phyloP scores from a whole-genome alignment of 2,329 filamentous ascomycete species.

The Hymenoscyphus repandus region DNA sequence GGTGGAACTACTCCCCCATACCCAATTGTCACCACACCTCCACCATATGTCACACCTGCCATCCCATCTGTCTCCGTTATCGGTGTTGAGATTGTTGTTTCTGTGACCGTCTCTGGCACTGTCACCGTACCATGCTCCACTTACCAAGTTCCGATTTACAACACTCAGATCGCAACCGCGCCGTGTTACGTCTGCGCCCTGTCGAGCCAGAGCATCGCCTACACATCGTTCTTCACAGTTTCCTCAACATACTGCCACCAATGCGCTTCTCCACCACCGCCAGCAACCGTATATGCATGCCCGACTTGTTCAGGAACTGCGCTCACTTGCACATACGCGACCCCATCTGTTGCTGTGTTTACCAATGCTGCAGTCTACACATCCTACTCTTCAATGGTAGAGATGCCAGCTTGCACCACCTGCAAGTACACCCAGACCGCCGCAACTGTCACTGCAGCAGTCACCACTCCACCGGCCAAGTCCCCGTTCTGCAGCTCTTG shows the following conservation, averaged over 20 bases:
- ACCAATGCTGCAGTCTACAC: constrained; percentile 2
- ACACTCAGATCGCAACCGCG: constrained; percentile 6
- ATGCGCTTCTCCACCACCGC: constrained; percentile 1
- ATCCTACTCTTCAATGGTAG: neutral
- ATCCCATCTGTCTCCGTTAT: constrained; percentile 20
- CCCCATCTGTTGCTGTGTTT: constrained; percentile 1
- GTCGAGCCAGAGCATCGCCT: constrained; percentile 1
- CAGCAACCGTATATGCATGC: constrained; percentile 8
- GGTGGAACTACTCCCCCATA: neutral
- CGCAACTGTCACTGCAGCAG: neutral
- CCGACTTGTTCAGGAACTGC: constrained; percentile 5
- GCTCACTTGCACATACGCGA: neutral
- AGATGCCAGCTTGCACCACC: neutral
- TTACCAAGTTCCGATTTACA: constrained; percentile 11
- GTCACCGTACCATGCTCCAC: constrained; percentile 9
- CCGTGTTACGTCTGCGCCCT: constrained; percentile 11
- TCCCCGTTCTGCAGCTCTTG: constrained; percentile 4
- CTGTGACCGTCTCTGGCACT: constrained; percentile 28
- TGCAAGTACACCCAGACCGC: neutral
- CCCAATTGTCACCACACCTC: constrained; percentile 13
- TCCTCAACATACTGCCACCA: constrained; percentile 7
- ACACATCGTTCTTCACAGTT: constrained; percentile 6
- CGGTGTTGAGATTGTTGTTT: constrained; percentile 31
- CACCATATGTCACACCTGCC: constrained; percentile 16
- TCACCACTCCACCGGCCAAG: neutral